Evolutionary conservation across 345 rosid species (phyloP).

Genomic region (Hypericum perforatum): DNA sequence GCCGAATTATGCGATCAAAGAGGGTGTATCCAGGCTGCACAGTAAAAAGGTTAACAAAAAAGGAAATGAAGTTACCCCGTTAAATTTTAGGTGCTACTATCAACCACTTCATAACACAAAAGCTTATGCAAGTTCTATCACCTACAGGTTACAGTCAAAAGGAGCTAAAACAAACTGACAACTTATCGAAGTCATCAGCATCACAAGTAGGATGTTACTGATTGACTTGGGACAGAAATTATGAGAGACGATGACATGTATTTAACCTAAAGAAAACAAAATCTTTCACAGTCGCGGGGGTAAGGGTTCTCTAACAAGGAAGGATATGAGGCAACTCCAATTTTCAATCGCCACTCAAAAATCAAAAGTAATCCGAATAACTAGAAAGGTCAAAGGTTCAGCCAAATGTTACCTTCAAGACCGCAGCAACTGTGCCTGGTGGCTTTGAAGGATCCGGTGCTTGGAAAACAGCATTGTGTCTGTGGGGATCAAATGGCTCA

Average conservation of each 20-base stretch:
- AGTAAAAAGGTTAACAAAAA: not conserved
- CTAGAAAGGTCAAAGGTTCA: not conserved
- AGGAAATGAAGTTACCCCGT: not conserved
- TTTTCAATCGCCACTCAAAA: not conserved
- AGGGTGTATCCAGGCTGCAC: slow-evolving; percentile 75
- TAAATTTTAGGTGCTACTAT: not conserved
- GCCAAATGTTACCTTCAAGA: slow-evolving; percentile 50
- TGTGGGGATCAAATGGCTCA: slow-evolving; percentile 85
- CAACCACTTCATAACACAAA: no score
- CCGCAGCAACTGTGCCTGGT: slow-evolving; percentile 67
- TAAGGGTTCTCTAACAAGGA: no score
- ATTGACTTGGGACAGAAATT: no score
- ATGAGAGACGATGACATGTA: no score
- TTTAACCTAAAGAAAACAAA: no score
- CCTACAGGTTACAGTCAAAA: no score
- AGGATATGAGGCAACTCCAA: no score
- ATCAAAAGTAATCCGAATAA: not conserved
- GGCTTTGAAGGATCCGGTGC: slow-evolving; percentile 81
- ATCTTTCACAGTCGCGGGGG: no score
- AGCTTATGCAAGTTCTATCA: no score
- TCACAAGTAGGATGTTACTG: no score
- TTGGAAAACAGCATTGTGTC: slow-evolving; percentile 76
- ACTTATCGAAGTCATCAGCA: no score
- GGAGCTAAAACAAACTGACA: no score
- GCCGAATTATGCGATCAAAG: slow-evolving; percentile 70